Evolutionary conservation across 441 rosid genomes (phyloP).

Genomic region (Populus hybrid): DNA sequence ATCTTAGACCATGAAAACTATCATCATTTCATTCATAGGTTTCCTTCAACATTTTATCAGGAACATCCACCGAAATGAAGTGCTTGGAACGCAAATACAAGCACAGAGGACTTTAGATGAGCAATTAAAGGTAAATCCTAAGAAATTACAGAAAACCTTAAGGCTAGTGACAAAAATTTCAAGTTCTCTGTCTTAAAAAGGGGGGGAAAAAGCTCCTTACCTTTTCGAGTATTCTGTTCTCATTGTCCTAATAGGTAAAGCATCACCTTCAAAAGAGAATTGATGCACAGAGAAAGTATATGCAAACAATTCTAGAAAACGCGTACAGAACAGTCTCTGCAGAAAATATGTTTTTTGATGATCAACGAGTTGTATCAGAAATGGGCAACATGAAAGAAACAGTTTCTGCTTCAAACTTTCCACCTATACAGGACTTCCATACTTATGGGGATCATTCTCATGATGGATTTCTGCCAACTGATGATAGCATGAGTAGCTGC

Average conservation of each 20-base stretch:
- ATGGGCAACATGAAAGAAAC: neutral
- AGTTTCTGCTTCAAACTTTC: neutral
- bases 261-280: neutral
- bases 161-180: neutral
- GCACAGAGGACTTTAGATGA: neutral
- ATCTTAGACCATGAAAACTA: neutral
- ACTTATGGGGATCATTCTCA: neutral
- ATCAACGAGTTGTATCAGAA: neutral
- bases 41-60: neutral
- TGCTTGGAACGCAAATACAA: neutral
- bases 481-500: neutral
- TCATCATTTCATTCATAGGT: neutral
- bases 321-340: neutral
- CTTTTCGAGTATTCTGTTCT: neutral
- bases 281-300: neutral
- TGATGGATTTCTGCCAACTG: neutral
- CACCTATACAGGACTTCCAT: neutral
- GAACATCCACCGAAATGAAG: neutral
- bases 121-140: neutral
- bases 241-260: neutral
- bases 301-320: neutral
- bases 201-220: neutral
- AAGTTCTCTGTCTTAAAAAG: neutral
- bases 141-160: neutral
- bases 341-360: neutral